Evolutionary conservation across 2,329 filamentous ascomycete genomes (phyloP).

Genomic region (Aspergillus novofumigatus): DNA sequence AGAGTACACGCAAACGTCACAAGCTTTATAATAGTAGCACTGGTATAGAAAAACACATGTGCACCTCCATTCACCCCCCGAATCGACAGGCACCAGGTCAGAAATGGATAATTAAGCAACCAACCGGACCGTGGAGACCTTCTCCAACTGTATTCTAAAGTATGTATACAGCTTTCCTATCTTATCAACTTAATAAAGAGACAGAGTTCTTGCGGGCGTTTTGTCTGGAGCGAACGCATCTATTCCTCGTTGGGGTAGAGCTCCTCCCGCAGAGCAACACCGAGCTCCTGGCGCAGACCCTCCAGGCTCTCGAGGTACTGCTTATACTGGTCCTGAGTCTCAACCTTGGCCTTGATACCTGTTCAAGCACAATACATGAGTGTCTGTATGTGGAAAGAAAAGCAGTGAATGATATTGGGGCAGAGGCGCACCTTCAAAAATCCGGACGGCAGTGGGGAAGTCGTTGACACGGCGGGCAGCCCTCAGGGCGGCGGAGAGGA

Average conservation of each 20-base stretch:
- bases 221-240: slow-evolving; percentile 16
- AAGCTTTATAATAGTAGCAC: slow-evolving; percentile 19
- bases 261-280: slow-evolving; percentile 85
- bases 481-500: slow-evolving; percentile 85
- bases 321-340: slow-evolving; percentile 98
- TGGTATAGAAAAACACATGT: slow-evolving; percentile 23
- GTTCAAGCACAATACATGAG: slow-evolving; percentile 17
- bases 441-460: slow-evolving; percentile 93
- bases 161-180: slow-evolving; percentile 39
- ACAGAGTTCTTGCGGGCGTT: slow-evolving; percentile 12
- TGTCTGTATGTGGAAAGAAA: background rate
- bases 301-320: slow-evolving; percentile 89
- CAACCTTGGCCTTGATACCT: slow-evolving; percentile 99
- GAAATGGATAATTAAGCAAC: slow-evolving; percentile 18
- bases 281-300: slow-evolving; percentile 87
- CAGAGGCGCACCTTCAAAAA: slow-evolving; percentile 81
- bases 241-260: slow-evolving; percentile 66
- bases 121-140: slow-evolving; percentile 20
- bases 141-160: slow-evolving; percentile 32
- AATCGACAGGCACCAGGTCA: slow-evolving; percentile 11
- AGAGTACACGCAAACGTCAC: slow-evolving; percentile 20
- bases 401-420: background rate
- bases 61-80: slow-evolving; percentile 15
- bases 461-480: slow-evolving; percentile 96
- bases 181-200: slow-evolving; percentile 25